phyloP scores from a whole-genome alignment of 1,284 basidiomycete genomes.

The Moniliophthora roreri region DNA sequence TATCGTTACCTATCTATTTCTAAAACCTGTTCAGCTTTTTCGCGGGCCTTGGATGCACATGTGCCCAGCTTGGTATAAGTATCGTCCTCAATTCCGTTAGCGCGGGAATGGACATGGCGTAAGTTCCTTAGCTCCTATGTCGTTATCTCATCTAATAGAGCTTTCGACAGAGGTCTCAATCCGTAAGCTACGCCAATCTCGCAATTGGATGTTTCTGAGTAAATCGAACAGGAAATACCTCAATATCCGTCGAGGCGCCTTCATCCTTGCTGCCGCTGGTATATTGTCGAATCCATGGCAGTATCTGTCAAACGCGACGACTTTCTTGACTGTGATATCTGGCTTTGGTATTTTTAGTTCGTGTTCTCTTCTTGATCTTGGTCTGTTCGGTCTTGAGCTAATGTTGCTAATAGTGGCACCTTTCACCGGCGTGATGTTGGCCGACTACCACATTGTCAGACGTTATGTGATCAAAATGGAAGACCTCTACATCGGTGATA shows the following conservation, averaged over 20 bases:
- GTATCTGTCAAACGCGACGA: constrained; percentile 19
- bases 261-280: constrained; percentile 16
- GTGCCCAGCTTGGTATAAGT: constrained; percentile 21
- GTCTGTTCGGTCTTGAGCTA: too few species aligned
- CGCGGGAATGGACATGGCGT: constrained; percentile 21
- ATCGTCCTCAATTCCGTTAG: constrained; percentile 23
- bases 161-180: constrained; percentile 1
- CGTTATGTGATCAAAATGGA: constrained; percentile 18
- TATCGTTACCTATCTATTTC: background rate
- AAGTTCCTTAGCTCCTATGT: background rate
- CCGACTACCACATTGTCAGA: constrained; percentile 20
- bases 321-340: constrained; percentile 21
- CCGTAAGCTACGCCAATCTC: background rate
- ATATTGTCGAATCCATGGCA: constrained; percentile 19
- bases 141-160: background rate
- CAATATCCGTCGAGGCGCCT: constrained; percentile 19
- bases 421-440: constrained; percentile 19
- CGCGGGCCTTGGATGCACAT: constrained; percentile 21
- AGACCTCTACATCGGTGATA: constrained; percentile 18
- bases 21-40: constrained; percentile 14
- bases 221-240: constrained; percentile 11
- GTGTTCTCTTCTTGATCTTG: background rate
- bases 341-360: constrained; percentile 20
- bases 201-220: background rate
- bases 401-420: constrained; percentile 15